Evolutionary conservation across 2,329 filamentous ascomycete genomes (phyloP).

Genomic region (Catunica adiposa): DNA sequence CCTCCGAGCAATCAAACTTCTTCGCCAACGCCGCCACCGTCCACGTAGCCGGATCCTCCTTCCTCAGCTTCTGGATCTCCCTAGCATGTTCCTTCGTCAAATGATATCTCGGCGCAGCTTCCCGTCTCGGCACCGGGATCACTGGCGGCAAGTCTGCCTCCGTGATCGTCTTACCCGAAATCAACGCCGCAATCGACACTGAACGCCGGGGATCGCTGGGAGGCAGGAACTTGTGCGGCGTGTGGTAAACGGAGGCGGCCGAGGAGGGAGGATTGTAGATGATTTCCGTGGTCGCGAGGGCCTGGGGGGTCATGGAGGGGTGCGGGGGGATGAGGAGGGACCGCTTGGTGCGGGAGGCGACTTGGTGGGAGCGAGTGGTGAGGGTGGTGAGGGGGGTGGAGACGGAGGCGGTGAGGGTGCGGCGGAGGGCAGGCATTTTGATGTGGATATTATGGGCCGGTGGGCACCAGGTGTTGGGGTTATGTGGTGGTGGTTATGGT

Average conservation of each 20-base stretch:
- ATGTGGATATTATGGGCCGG: too few relatives aligned
- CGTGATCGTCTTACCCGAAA: constrained; percentile 18
- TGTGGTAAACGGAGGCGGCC: constrained; percentile 42
- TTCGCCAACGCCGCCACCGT: constrained; percentile 35
- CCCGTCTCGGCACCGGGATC: constrained; percentile 18
- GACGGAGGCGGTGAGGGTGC: constrained; percentile 22
- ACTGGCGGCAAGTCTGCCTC: constrained; percentile 15
- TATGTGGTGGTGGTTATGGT: background rate
- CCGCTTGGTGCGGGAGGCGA: constrained; percentile 37
- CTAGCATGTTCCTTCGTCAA: constrained; percentile 38
- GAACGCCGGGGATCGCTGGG: constrained; percentile 31
- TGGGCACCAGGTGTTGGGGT: background rate
- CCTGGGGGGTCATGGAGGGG: constrained; percentile 36
- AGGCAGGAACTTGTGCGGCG: constrained; percentile 50
- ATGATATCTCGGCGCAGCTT: constrained; percentile 28
- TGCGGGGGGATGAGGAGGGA: constrained; percentile 44
- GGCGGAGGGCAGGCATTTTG: constrained; percentile 23
- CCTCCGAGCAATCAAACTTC: constrained; percentile 37
- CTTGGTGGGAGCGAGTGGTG: constrained; percentile 31
- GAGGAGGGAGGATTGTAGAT: constrained; percentile 42
- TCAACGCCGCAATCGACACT: constrained; percentile 31
- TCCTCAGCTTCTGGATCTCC: constrained; percentile 41
- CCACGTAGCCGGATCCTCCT: constrained; percentile 37
- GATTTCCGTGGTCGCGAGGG: constrained; percentile 24
- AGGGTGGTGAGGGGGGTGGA: constrained; percentile 17